phyloP scores from a whole-genome alignment of 495 filamentous ascomycete genomes.

The Evansstolkia leycettana region DNA sequence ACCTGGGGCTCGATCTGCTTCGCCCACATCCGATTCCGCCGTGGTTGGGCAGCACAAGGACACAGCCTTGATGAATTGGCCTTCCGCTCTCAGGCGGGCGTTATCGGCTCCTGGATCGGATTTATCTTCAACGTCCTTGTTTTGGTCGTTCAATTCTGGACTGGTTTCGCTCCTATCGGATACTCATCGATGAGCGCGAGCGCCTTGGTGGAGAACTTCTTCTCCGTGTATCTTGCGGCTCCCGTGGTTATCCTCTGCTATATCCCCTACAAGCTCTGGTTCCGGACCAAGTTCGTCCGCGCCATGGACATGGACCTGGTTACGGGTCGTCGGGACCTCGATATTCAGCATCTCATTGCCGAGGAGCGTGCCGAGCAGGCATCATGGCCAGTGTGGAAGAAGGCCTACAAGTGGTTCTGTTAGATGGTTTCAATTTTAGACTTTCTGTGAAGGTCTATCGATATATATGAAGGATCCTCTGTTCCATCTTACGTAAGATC shows the following conservation, averaged over 20 bases:
- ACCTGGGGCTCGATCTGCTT: constrained; percentile 90
- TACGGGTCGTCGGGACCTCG: constrained; percentile 81
- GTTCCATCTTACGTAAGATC: no score
- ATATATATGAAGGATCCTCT: no score
- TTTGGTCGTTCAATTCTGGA: constrained; percentile 91
- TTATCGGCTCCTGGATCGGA: constrained; percentile 76
- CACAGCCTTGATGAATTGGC: constrained; percentile 63
- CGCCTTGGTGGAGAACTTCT: constrained; percentile 51
- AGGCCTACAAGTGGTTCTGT: constrained; percentile 47
- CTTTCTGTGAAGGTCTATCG: no score
- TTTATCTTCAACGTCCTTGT: constrained; percentile 68
- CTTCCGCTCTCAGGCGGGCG: constrained; percentile 68
- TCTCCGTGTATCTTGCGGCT: constrained; percentile 65
- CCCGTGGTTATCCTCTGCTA: constrained; percentile 73
- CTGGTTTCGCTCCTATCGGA: constrained; percentile 67
- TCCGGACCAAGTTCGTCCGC: constrained; percentile 53
- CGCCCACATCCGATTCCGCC: constrained; percentile 83
- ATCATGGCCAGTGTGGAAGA: constrained; percentile 80
- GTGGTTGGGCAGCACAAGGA: constrained; percentile 59
- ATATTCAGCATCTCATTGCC: constrained; percentile 59
- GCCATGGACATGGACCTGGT: constrained; percentile 67
- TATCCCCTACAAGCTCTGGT: constrained; percentile 67
- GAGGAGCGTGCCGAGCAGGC: constrained; percentile 64
- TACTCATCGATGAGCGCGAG: constrained; percentile 27
- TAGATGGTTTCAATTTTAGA: no score